Base-by-base conservation (phyloP, 768 basidiomycete genomes). In the Mycena rosella region DNA sequence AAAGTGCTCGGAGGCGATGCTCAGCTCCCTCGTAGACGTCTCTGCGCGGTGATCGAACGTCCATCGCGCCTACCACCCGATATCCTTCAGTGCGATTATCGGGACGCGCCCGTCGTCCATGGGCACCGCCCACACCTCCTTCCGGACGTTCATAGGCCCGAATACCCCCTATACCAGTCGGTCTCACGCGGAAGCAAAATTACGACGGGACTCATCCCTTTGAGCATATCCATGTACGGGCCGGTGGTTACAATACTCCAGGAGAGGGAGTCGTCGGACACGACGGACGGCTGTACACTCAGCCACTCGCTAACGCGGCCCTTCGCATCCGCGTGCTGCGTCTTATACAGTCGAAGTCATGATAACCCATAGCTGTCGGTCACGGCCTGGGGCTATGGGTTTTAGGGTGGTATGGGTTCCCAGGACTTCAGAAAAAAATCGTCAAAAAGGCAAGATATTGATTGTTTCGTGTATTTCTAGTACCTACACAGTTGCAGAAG, bases 61-160 rank as follows among this genome's bases (percentile, higher is more conserved):
- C 61, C 78, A 82, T 24, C 80, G 78, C 24, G 76, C 78, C 77
- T 78, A 83, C 75, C 76, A 82, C 30, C 78, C 82, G 18, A 83
- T 74, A 68, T 83, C 82, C 29, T 75, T 65, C 20, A 83, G 73
- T 4, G 81, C 78, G 40, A 83, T 80, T 70, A 82, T 73, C 27
- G 81, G 79, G 27, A 81, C 74, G 52, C 74, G 76, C 0, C 80
- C 80, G 49, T 81, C 76, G 14, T 65, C 74, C 34, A 82, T 72
- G 0, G 81, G 79, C 14, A 77, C 69, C 17, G 78, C 81, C 66
- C 82, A 83, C 17, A 82, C 78, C 42, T 83, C 82, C 24, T 74
- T 72, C 18, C 79, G 79, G 27, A 73, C 66, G 62, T 79, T 80
- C 47, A 81, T 73, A 0, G 82, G 81, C 5, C 73, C 76, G 66